A percentile compares a stretch with the other conserved stretches of the same genome.
phyloP scores from a whole-genome alignment of 2,329 filamentous ascomycete genomes.

The Trichoderma koningii region DNA sequence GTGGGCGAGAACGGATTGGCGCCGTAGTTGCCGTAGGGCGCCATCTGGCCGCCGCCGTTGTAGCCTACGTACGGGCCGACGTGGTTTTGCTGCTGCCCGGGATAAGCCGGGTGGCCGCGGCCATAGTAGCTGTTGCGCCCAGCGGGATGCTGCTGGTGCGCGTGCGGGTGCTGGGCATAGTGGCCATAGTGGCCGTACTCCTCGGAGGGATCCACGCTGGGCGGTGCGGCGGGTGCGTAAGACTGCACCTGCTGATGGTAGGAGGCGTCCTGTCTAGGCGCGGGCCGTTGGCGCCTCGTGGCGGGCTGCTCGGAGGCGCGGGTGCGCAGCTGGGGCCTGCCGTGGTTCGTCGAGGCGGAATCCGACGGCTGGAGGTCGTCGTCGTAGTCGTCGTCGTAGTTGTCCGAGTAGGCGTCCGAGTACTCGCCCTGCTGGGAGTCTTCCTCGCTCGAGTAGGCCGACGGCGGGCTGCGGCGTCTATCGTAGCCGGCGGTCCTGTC shows the following conservation, averaged over 20 bases:
- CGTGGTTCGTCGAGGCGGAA: constrained; percentile 55
- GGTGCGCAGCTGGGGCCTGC: constrained; percentile 34
- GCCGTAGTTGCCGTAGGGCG: constrained; percentile 48
- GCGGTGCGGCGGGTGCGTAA: constrained; percentile 51
- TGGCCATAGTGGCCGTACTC: constrained; percentile 58
- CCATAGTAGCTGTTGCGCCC: constrained; percentile 37
- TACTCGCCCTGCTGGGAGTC: constrained; percentile 39
- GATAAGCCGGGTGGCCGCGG: constrained; percentile 27
- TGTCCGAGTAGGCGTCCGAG: constrained; percentile 37
- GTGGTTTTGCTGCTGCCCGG: constrained; percentile 40
- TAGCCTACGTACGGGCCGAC: constrained; percentile 48
- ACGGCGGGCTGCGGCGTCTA: constrained; percentile 37
- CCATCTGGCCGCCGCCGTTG: constrained; percentile 47
- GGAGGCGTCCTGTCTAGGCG: constrained; percentile 41
- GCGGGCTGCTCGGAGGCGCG: constrained; percentile 34
- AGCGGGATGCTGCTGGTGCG: constrained; percentile 30
- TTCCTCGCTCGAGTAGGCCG: constrained; percentile 43
- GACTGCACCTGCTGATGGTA: constrained; percentile 41
- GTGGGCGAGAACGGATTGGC: constrained; percentile 49
- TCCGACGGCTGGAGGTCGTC: constrained; percentile 60
- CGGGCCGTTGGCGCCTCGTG: constrained; percentile 36
- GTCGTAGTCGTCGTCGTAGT: constrained; percentile 45
- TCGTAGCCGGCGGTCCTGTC: constrained; percentile 30
- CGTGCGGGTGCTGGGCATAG: constrained; percentile 31
- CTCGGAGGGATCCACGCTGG: constrained; percentile 66